A percentile compares a stretch with the other conserved stretches of the same genome.
phyloP scores from a whole-genome alignment of 2,329 filamentous ascomycete species.

The Rutstroemia sp. region DNA sequence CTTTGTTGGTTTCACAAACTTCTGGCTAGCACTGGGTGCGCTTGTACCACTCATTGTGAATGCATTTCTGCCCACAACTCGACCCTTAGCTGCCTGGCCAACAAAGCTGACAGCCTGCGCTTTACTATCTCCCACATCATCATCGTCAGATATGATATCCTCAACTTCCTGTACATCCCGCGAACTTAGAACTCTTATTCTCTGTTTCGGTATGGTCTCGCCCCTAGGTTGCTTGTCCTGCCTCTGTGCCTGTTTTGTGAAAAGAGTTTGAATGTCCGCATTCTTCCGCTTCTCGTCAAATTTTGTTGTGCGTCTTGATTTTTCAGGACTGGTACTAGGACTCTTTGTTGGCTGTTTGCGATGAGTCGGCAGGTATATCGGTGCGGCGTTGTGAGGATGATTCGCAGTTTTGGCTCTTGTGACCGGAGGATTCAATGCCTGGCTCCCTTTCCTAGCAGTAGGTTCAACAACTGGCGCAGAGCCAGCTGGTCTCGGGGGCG shows the following conservation, averaged over 20 bases:
- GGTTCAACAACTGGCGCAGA: conserved; percentile 8
- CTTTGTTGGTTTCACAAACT: conserved; percentile 41
- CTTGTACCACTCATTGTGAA: conserved; percentile 21
- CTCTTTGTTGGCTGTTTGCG: conserved; percentile 26
- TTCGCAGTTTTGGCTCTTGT: conserved; percentile 23
- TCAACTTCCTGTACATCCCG: conserved; percentile 44
- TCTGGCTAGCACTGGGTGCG: conserved; percentile 37
- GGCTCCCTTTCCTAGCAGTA: conserved; percentile 7
- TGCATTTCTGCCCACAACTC: conserved; percentile 36
- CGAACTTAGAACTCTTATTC: conserved; percentile 31
- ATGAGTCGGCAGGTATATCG: conserved; percentile 25
- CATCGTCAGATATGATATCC: conserved; percentile 49
- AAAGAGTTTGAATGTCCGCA: conserved; percentile 50
- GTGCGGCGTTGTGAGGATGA: conserved; percentile 24
- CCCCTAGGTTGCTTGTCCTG: conserved; percentile 21
- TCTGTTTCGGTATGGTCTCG: conserved; percentile 13
- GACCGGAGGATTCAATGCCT: conserved; percentile 19
- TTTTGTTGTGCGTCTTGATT: conserved; percentile 34
- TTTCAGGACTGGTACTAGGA: conserved; percentile 40
- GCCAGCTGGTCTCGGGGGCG: conserved; percentile 10
- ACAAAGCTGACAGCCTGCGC: conserved; percentile 47
- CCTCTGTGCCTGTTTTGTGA: conserved; percentile 53
- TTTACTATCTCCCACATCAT: conserved; percentile 44
- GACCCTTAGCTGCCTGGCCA: conserved; percentile 47
- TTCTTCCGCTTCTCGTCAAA: conserved; percentile 45